A percentile compares a stretch with the other conserved stretches of the same genome.
phyloP scores from a whole-genome alignment of 495 filamentous ascomycete genomes.

The Elaphomyces granulatus region DNA sequence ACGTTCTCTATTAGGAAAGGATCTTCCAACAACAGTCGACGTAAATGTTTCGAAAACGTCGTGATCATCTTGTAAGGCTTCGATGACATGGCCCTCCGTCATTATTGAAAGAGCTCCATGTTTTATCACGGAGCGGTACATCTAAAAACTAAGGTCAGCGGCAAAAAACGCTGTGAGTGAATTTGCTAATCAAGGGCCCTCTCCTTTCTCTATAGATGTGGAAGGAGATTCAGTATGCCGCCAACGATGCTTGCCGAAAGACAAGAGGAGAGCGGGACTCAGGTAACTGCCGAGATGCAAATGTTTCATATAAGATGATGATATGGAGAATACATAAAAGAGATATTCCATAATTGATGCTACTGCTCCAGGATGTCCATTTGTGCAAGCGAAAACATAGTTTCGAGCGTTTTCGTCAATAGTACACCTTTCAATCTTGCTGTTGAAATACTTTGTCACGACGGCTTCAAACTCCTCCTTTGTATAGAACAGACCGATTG shows the following conservation, averaged over 20 bases:
- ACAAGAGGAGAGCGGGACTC: too few relatives aligned
- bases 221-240: too few relatives aligned
- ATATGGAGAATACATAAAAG: slow-evolving; percentile 1
- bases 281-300: neutral
- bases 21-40: neutral
- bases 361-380: slow-evolving; percentile 13
- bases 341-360: slow-evolving; percentile 2
- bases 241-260: too few relatives aligned
- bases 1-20: neutral
- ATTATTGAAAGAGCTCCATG: slow-evolving; percentile 1
- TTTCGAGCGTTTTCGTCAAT: slow-evolving; percentile 7
- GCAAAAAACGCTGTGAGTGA: neutral
- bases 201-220: too few relatives aligned
- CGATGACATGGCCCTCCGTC: neutral
- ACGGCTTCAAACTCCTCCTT: slow-evolving; percentile 5
- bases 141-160: slow-evolving; percentile 2
- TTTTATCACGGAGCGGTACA: slow-evolving; percentile 4
- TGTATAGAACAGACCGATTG: slow-evolving; percentile 7
- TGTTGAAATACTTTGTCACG: slow-evolving; percentile 3
- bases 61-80: slow-evolving; percentile 2
- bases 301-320: too few relatives aligned
- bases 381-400: slow-evolving; percentile 10
- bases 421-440: neutral
- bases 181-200: neutral
- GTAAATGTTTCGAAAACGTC: neutral